Percentiles rank a stretch among this genome's conserved stretches.
Conservation (phyloP, 371 early-diverging fungal species). For the Mortierella sp. region DNA sequence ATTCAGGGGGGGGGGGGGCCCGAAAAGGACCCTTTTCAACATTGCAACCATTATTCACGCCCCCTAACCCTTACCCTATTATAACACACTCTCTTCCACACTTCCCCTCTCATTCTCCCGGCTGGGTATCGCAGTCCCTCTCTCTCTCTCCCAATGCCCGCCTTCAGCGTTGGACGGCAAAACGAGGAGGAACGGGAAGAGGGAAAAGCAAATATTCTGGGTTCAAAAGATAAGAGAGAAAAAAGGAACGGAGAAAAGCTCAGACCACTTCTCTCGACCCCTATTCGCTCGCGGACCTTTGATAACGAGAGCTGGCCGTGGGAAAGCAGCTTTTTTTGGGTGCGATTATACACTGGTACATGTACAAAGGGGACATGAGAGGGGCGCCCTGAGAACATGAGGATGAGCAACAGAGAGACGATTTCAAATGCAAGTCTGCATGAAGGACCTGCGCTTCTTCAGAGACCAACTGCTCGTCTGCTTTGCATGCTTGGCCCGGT, state of each 20-base stretch:
- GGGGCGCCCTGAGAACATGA: not conserved
- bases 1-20: not conserved
- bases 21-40: no score
- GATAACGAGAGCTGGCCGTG: not conserved
- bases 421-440: no score
- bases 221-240: conserved; percentile 5
- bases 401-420: not conserved
- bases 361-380: no score
- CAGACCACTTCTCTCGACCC: conserved; percentile 2
- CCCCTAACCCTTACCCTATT: no score
- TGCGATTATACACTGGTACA: no score
- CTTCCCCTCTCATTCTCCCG: not conserved
- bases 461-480: no score
- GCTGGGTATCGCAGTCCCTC: no score
- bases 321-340: not conserved
- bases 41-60: no score
- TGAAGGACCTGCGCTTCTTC: no score
- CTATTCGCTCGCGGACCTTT: conserved; percentile 5
- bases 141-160: not conserved
- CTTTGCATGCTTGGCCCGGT: no score
- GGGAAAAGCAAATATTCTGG: not conserved
- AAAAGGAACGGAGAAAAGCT: not conserved
- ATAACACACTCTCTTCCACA: not conserved
- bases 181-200: not conserved
- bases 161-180: not conserved